These are phyloP conservation scores for Micractinium sp. DNA, from an alignment of 139 green algal species.

Conservation along the genomic window DNA sequence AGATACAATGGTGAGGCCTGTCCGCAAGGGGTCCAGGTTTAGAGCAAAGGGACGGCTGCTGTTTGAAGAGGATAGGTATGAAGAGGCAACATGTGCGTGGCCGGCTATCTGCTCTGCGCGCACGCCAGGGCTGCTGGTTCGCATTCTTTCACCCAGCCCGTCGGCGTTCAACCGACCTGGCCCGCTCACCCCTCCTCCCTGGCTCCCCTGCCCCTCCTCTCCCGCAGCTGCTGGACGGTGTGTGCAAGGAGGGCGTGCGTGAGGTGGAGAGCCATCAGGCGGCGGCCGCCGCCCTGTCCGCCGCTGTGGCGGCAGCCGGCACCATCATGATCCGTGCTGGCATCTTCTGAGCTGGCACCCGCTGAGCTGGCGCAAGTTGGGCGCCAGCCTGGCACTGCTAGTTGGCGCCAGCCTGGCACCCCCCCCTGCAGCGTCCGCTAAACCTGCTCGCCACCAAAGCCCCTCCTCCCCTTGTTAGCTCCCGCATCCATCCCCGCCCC, in stretches of 20 bases:
- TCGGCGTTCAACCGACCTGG: neutral
- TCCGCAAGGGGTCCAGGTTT: no score
- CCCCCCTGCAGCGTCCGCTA: no score
- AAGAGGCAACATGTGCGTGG: no score
- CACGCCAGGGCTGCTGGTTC: neutral
- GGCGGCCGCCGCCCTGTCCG: slow-evolving; percentile 73
- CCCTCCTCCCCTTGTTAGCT: no score
- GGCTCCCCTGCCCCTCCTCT: slow-evolving; percentile 23
- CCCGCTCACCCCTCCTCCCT: slow-evolving; percentile 47
- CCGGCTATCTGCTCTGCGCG: neutral
- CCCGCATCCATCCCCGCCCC: no score
- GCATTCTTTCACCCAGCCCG: neutral
- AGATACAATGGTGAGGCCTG: no score
- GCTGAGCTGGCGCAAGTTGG: neutral
- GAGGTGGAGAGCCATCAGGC: slow-evolving; percentile 80
- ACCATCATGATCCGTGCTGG: slow-evolving; percentile 78
- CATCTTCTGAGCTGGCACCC: slow-evolving; percentile 62
- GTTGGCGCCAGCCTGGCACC: neutral
- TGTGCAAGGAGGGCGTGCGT: slow-evolving; percentile 72
- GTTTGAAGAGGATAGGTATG: no score
- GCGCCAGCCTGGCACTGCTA: no score
- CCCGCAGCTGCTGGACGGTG: slow-evolving; percentile 58
- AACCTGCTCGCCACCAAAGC: no score
- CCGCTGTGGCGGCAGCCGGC: slow-evolving; percentile 83
- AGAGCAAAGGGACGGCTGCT: no score